Base-by-base conservation (phyloP, 2,329 filamentous ascomycete genomes). In the Trichoderma sp. region DNA sequence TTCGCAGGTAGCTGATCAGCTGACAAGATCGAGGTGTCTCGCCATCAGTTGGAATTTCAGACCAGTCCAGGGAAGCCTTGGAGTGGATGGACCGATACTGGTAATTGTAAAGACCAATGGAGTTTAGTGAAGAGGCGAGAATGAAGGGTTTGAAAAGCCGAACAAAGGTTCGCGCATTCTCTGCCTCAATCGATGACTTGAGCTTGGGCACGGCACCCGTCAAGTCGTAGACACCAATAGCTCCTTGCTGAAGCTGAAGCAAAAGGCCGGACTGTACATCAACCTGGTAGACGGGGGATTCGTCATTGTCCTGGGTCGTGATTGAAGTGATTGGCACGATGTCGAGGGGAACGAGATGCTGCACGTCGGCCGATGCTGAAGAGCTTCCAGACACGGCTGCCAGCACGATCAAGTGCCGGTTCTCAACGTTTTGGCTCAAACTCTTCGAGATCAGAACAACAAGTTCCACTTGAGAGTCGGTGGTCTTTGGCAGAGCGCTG, bases 91-190 rank as follows among this genome's bases (percentile, higher is more conserved):
- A 88, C 34, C 82, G 86, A 76, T 89, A 94, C 69, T 89, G 87
- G 39, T 90, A 87, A 77, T 93, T 93, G 76, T 90, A 91, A 16
- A 92, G 82, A 52, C 82, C 84, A 51, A 91, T 85, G 0, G 84
- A 82, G 11, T 83, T 79, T 0, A 83, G 74, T 0, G 88, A 89
- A n/a, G 87, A 83, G 1, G 87, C 84, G 55, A 94, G 82, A 1
- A 92, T 78, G 5, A 90, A 87, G 8, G 90, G 88, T 68, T 86
- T 86, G 8, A 90, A 91, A 0, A 94, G 80, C 7, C 89, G 85
- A 7, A 90, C 76, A 74, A 93, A 92, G 2, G 90, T 90, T 24
- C 83, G 82, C 2, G 88, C 82, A 1, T 81, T 83, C 5, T 84
- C 79, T 51, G 86, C 80, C 6, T 83, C 79, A 30, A 90, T 80